phyloP scores from a whole-genome alignment of 176 grass and related monocot species.

The Lolium perenne region DNA sequence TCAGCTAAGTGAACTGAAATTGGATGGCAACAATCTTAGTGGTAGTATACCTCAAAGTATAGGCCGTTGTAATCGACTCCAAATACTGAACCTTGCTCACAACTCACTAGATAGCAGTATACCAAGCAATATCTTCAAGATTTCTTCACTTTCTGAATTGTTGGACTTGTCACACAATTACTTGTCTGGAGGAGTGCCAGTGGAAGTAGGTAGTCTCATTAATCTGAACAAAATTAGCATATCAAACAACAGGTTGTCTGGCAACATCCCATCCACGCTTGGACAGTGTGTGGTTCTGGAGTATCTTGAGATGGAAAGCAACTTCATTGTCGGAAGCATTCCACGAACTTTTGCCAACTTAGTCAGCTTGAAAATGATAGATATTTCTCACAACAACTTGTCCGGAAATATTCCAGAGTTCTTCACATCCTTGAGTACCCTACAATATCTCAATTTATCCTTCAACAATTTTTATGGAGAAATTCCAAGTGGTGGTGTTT shows the following conservation, averaged over 20 bases:
- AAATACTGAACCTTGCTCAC: conserved; percentile 55
- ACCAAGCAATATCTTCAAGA: conserved; percentile 44
- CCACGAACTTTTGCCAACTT: conserved; percentile 46
- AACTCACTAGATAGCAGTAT: conserved; percentile 58
- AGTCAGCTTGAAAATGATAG: conserved; percentile 40
- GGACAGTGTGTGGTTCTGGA: conserved; percentile 54
- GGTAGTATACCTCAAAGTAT: conserved; percentile 56
- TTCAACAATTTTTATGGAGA: conserved; percentile 62
- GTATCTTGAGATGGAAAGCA: conserved; percentile 56
- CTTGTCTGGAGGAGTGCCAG: conserved; percentile 49
- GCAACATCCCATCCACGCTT: conserved; percentile 46
- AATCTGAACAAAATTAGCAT: conserved; percentile 41
- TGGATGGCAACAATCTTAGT: conserved; percentile 50
- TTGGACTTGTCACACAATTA: conserved; percentile 66
- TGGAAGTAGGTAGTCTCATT: conserved; percentile 53
- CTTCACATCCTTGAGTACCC: conserved; percentile 15
- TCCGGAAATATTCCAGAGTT: conserved; percentile 54
- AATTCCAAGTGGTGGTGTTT: conserved; percentile 40
- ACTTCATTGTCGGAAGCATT: conserved; percentile 56
- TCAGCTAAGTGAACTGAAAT: conserved; percentile 40
- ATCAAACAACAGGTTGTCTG: conserved; percentile 53
- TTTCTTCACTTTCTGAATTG: conserved; percentile 38
- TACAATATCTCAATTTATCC: conserved; percentile 55
- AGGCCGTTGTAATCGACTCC: conserved; percentile 31
- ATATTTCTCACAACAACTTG: conserved; percentile 66